Base-by-base conservation (phyloP, 208 protist species). In the Wallacemonas rigidus region DNA sequence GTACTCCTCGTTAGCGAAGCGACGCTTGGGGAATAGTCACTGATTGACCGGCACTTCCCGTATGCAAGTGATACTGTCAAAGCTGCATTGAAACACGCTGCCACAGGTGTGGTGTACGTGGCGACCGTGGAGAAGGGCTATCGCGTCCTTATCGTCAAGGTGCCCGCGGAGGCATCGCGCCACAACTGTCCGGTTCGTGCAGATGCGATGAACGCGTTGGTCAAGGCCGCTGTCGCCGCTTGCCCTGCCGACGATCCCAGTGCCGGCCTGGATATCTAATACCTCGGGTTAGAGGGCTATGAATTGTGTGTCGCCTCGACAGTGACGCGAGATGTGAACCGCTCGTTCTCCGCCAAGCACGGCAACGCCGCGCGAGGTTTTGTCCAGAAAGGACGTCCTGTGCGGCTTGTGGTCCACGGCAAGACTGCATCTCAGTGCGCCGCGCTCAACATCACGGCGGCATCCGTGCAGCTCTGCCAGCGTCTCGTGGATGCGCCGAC, bases 401-500 rank as follows among this genome's bases (percentile, higher is more conserved):
- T 88, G 3, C 85, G 83, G 40, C 84, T 93, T 7, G 68, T 89
- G 15, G 43, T 93, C 55, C 56, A 56, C n/a, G 51, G 54, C 5
- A 48, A 64, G 14, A 44, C 56, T 5, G 69, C 71, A 9, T 64
- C 69, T 17, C 58, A 79, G 35, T 71, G 73, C 8, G 77, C 64
- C 0, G 86, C 81, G 68, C 76, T 78, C 17, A 78, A 79, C 55
- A 75, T 74, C 36, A 82, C 83, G 15, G 83, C 71, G 11, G 26
- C 60, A 1, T 55, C 55, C 12, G 76, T 93, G 56, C 89, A 94
- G 76, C 78, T 96, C 47, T 94, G 86, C 74, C 85, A 89, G 75
- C 84, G 89, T 7, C 83, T 97, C 36, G 89, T 96, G 57, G 88
- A 97, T 47, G 85, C 91, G 9, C 91, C 93, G 8, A 86, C 91